Evolutionary conservation across 169 alveolate species (phyloP).

Genomic region (Babesia gibsoni): DNA sequence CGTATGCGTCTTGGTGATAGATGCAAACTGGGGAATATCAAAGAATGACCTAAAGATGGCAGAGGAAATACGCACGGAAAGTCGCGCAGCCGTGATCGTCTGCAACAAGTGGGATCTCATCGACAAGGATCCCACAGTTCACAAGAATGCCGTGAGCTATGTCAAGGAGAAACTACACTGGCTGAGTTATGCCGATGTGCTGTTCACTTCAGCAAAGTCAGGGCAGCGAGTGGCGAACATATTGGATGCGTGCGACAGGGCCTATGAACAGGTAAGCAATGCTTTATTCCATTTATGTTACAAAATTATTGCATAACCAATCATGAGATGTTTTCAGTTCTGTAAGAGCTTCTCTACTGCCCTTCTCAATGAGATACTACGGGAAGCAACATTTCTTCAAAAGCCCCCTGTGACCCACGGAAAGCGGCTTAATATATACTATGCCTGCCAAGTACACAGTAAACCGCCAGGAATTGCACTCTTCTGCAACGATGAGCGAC

Average conservation of each 20-base stretch:
- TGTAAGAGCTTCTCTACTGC: slow-evolving; percentile 38
- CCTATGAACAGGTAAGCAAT: slow-evolving; percentile 58
- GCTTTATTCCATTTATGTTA: slow-evolving; percentile 16
- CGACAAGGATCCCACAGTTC: slow-evolving; percentile 68
- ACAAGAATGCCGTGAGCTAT: slow-evolving; percentile 65
- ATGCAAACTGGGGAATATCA: slow-evolving; percentile 73
- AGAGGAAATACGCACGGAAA: slow-evolving; percentile 66
- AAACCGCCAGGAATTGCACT: slow-evolving; percentile 76
- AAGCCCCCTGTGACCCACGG: slow-evolving; percentile 69
- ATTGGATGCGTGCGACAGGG: slow-evolving; percentile 57
- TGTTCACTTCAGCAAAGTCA: slow-evolving; percentile 73
- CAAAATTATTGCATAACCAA: background rate
- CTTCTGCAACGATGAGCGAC: slow-evolving; percentile 70
- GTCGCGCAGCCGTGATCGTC: slow-evolving; percentile 69
- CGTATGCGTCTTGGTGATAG: slow-evolving; percentile 73
- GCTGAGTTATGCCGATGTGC: slow-evolving; percentile 68
- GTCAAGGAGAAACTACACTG: slow-evolving; percentile 69
- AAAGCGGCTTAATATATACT: slow-evolving; percentile 69
- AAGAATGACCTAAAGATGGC: slow-evolving; percentile 72
- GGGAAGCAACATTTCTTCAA: slow-evolving; percentile 69
- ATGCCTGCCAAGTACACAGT: slow-evolving; percentile 71
- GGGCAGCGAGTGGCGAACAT: slow-evolving; percentile 69
- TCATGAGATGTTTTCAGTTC: slow-evolving; percentile 8
- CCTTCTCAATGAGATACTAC: slow-evolving; percentile 58
- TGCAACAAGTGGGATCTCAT: slow-evolving; percentile 80